Evolutionary conservation across 2,329 filamentous ascomycete genomes (phyloP).

Genomic region (Mycogone perniciosa): DNA sequence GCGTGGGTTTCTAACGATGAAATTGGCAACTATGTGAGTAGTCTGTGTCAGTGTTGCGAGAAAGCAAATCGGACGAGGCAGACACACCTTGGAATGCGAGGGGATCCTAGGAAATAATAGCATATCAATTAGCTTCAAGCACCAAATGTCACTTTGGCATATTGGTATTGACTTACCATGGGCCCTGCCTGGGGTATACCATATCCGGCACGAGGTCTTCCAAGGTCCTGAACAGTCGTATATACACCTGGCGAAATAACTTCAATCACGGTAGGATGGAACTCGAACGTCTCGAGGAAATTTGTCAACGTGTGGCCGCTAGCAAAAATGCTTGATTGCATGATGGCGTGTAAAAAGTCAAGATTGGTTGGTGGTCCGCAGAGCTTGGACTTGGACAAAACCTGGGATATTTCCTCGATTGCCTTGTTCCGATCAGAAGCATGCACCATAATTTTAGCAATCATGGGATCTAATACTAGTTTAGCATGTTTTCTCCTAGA

Average conservation of each 20-base stretch:
- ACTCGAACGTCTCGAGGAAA: conserved; percentile 46
- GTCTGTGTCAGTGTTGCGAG: neutral
- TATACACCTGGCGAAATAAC: conserved; percentile 50
- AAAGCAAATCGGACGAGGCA: neutral
- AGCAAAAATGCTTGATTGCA: conserved; percentile 39
- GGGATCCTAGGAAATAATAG: neutral
- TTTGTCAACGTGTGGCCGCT: conserved; percentile 50
- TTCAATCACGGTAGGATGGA: conserved; percentile 45
- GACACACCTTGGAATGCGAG: neutral
- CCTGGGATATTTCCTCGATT: conserved; percentile 35
- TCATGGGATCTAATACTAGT: conserved; percentile 37
- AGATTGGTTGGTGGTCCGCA: conserved; percentile 47
- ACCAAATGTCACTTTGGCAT: neutral
- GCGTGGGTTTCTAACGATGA: conserved; percentile 49
- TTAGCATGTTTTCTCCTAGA: too few species aligned
- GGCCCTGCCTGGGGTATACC: conserved; percentile 55
- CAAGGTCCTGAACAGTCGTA: conserved; percentile 49
- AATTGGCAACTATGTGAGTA: conserved; percentile 45
- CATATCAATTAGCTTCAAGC: neutral
- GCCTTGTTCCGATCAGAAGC: conserved; percentile 30
- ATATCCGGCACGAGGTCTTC: conserved; percentile 35
- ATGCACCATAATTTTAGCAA: conserved; percentile 55
- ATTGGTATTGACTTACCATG: conserved; percentile 35
- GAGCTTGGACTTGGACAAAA: conserved; percentile 39
- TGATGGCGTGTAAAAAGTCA: conserved; percentile 46